phyloP scores from a whole-genome alignment of 139 green algal genomes.

The Axilococcus clingmanii region DNA sequence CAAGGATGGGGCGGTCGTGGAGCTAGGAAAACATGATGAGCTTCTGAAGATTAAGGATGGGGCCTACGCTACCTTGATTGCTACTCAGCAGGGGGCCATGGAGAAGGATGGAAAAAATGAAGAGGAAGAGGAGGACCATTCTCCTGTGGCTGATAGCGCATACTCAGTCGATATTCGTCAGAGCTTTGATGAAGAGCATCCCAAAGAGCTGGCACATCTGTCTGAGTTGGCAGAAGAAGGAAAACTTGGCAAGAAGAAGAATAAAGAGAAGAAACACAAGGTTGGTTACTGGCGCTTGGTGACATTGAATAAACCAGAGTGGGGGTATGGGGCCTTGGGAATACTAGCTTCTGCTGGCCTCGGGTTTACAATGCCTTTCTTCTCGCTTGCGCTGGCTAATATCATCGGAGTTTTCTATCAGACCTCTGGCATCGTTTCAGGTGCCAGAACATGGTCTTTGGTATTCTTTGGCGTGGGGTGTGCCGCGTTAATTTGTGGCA shows the following conservation, averaged over 20 bases:
- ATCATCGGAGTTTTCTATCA: constrained; percentile 41
- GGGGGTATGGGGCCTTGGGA: constrained; percentile 28
- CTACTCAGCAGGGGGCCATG: constrained; percentile 42
- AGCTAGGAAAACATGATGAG: constrained; percentile 51
- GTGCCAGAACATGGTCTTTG: constrained; percentile 38
- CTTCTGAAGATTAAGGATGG: constrained; percentile 35
- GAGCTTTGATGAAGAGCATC: no score
- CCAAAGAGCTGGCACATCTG: no score
- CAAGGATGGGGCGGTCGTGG: constrained; percentile 37
- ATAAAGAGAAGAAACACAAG: no score
- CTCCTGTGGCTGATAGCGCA: constrained; percentile 4
- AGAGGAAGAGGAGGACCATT: not conserved
- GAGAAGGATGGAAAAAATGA: not conserved
- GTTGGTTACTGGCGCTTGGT: no score
- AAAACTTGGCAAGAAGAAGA: no score
- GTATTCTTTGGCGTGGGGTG: constrained; percentile 58
- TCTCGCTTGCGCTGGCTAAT: constrained; percentile 43
- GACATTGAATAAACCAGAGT: constrained; percentile 51
- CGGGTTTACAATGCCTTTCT: constrained; percentile 55
- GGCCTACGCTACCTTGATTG: constrained; percentile 53
- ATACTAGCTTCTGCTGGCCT: constrained; percentile 22
- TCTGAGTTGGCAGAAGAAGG: no score
- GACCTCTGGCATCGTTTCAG: constrained; percentile 8
- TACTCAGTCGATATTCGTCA: no score
- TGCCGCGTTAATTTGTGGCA: constrained; percentile 22